Percentiles rank a stretch among this genome's conserved stretches.
Evolutionary conservation across 2,329 filamentous ascomycete species (phyloP).

Genomic region (Curvularia verruculosa): DNA sequence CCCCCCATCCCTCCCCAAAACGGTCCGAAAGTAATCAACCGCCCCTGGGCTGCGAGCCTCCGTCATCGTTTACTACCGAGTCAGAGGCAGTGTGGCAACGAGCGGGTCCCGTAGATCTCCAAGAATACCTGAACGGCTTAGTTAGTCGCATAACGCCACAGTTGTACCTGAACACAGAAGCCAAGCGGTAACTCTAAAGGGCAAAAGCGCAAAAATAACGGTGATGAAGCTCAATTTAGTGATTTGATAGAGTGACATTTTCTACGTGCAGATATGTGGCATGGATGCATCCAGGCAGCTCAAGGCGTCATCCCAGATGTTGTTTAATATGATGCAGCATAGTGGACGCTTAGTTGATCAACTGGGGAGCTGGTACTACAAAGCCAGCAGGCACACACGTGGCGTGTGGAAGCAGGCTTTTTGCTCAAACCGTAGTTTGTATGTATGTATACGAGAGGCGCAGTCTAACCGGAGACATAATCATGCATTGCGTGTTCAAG

Average conservation of each 20-base stretch:
- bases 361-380: conserved; percentile 4
- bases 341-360: conserved; percentile 3
- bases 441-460: background rate
- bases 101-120: conserved; percentile 8
- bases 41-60: background rate
- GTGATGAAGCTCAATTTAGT: background rate
- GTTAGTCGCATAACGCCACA: conserved; percentile 3
- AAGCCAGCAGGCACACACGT: background rate
- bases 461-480: background rate
- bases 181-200: background rate
- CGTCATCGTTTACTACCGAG: background rate
- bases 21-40: conserved; percentile 6
- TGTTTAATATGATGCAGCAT: background rate
- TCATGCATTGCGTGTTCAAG: background rate
- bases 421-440: background rate
- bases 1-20: background rate
- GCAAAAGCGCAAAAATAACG: background rate
- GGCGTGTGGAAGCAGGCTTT: background rate
- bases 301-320: background rate
- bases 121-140: background rate
- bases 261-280: background rate
- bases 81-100: conserved; percentile 7
- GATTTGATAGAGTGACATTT: background rate
- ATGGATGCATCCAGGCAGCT: background rate
- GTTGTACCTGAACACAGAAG: background rate